A percentile compares a stretch with the other conserved stretches of the same genome.
These are phyloP conservation scores for Aegilops umbellulata DNA, from an alignment of 176 grass and related monocot species.

Conservation along the genomic window DNA sequence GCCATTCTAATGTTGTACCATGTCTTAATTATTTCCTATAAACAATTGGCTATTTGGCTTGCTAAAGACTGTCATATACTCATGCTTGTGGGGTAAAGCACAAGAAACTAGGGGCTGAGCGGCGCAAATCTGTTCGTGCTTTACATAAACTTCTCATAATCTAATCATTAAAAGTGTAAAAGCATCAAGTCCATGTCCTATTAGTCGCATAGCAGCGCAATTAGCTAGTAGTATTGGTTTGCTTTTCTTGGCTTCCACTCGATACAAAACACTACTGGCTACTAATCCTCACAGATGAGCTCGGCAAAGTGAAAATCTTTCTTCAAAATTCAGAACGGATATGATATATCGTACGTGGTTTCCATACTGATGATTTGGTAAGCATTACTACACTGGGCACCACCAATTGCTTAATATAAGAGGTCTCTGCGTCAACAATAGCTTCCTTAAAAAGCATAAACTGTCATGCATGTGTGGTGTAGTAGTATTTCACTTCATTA, in stretches of 20 bases:
- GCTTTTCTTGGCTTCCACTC: neutral
- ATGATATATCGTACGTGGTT: neutral
- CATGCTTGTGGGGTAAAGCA: conserved; percentile 26
- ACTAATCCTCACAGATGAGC: neutral
- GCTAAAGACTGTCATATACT: conserved; percentile 2
- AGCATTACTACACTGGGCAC: neutral
- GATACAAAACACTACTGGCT: neutral
- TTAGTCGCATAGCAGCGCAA: neutral
- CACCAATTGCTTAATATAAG: neutral
- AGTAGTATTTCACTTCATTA: neutral
- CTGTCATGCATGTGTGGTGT: neutral
- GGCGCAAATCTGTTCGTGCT: conserved; percentile 27
- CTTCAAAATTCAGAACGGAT: conserved; percentile 9
- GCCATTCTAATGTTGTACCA: no score
- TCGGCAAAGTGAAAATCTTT: neutral
- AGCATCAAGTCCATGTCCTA: neutral
- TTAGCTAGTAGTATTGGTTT: neutral
- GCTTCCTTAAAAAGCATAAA: neutral
- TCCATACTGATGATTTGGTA: neutral
- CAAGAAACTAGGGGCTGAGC: neutral
- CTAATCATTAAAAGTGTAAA: neutral
- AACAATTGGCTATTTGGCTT: no score
- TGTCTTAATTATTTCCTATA: no score
- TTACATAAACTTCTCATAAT: conserved; percentile 45
- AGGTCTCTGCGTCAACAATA: neutral